A percentile compares a stretch with the other conserved stretches of the same genome.
Conservation (phyloP, 768 basidiomycete species). For the Termitomyces bulborhizus region DNA sequence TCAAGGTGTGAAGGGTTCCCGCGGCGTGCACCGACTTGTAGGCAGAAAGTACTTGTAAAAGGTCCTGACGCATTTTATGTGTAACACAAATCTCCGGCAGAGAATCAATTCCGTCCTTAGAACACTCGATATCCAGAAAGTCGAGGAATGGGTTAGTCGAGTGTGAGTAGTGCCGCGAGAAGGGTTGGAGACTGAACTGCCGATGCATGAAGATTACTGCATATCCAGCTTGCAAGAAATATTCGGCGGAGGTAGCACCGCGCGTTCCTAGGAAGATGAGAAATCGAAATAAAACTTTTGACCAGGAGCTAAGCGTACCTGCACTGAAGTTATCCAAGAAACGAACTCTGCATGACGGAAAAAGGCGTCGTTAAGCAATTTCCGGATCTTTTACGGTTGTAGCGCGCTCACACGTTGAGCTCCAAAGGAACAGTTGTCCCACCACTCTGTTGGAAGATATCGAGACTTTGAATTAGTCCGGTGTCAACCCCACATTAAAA, state of each 20-base stretch:
- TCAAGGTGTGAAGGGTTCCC: constrained; percentile 76
- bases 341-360: constrained; percentile 64
- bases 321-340: constrained; percentile 99
- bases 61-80: constrained; percentile 52
- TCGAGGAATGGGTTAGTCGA: constrained; percentile 98
- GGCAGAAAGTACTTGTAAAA: constrained; percentile 66
- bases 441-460: constrained; percentile 64
- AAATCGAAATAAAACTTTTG: background rate
- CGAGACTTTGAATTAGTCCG: background rate
- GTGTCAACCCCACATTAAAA: background rate
- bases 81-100: constrained; percentile 59
- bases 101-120: constrained; percentile 15
- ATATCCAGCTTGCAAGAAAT: constrained; percentile 90
- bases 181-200: constrained; percentile 96
- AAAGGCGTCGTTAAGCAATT: constrained; percentile 12
- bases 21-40: constrained; percentile 77
- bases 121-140: constrained; percentile 68
- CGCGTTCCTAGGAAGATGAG: constrained; percentile 64
- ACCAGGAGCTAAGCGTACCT: constrained; percentile 42
- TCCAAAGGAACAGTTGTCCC: constrained; percentile 98
- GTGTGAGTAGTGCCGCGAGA: constrained; percentile 96
- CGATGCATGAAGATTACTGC: constrained; percentile 99
- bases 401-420: constrained; percentile 88
- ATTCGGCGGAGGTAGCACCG: constrained; percentile 96
- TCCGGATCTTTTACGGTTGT: constrained; percentile 17